Conservation (phyloP, 228 moss, liverwort and hornwort genomes). For the Sphagnum fallax region DNA sequence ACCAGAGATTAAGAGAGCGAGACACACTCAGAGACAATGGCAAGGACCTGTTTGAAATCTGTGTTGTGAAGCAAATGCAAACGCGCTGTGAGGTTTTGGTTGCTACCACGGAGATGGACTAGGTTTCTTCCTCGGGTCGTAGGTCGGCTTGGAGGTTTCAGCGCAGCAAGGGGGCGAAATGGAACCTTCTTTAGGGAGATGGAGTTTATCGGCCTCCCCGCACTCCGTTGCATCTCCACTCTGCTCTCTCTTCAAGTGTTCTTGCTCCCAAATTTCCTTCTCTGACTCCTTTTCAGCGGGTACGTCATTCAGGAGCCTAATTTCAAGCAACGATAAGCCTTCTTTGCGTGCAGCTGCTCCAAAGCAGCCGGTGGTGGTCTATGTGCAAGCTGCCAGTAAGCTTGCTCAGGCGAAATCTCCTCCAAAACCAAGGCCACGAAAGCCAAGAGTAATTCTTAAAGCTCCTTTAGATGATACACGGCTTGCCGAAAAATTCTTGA, state of each 20-base stretch:
- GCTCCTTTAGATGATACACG: conserved; percentile 76
- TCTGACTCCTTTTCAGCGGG: conserved; percentile 5
- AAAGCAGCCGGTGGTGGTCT: neutral
- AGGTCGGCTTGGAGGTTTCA: no score
- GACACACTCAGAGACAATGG: no score
- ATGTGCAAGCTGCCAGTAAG: conserved; percentile 4
- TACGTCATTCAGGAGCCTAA: neutral
- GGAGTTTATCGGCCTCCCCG: conserved; percentile 12
- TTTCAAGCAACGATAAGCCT: neutral
- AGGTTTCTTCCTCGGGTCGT: no score
- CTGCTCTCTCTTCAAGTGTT: conserved; percentile 28
- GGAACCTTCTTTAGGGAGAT: neutral
- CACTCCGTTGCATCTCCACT: conserved; percentile 32
- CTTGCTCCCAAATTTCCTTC: conserved; percentile 30
- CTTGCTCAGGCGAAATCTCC: neutral
- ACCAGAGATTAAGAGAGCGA: no score
- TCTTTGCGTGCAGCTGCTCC: neutral
- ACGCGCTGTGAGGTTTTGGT: no score
- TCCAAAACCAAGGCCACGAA: conserved; percentile 24
- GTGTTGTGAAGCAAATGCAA: no score
- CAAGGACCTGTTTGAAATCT: no score
- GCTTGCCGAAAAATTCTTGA: conserved; percentile 74
- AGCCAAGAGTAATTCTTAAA: conserved; percentile 60
- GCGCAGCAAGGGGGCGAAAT: neutral
- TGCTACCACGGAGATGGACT: no score